Evolutionary conservation across 371 early-diverging fungal genomes (phyloP).

Genomic region (Apophysomyces trapeziformis): DNA sequence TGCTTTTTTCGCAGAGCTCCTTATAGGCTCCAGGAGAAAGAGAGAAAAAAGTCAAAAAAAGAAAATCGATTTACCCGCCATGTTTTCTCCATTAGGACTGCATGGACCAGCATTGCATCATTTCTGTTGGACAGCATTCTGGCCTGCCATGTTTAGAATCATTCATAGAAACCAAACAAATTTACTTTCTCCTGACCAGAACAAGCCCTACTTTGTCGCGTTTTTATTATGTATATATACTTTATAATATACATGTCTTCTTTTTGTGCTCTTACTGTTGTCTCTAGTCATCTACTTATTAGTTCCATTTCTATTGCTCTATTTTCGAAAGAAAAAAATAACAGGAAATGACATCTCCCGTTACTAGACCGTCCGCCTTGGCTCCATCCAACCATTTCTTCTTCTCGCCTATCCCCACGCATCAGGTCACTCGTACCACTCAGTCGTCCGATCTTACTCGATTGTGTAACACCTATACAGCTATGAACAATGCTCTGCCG

Average conservation of each 20-base stretch:
- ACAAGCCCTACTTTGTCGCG: no score
- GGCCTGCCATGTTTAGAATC: background rate
- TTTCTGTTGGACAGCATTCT: conserved; percentile 1
- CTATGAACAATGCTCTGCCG: background rate
- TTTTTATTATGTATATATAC: background rate
- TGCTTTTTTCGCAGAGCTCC: conserved; percentile 1
- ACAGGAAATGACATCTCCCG: conserved; percentile 7
- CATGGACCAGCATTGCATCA: conserved; percentile 8
- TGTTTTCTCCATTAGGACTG: conserved; percentile 3
- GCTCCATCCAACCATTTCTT: conserved; percentile 23
- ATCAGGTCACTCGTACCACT: background rate
- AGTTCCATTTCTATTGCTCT: background rate
- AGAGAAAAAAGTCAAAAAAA: background rate
- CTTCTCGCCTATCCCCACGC: conserved; percentile 24
- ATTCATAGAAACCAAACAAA: background rate
- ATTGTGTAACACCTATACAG: background rate
- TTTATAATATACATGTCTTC: background rate
- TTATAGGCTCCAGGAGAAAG: background rate
- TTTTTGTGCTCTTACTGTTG: background rate
- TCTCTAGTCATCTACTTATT: background rate
- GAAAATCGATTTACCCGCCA: conserved; percentile 10
- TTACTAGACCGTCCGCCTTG: conserved; percentile 19
- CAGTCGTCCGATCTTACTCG: background rate
- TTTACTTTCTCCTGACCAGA: conserved; percentile 1
- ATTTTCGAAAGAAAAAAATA: no score